These are phyloP conservation scores for Lotus japonicus DNA, from an alignment of 306 rosid species.

Conservation along the genomic window DNA sequence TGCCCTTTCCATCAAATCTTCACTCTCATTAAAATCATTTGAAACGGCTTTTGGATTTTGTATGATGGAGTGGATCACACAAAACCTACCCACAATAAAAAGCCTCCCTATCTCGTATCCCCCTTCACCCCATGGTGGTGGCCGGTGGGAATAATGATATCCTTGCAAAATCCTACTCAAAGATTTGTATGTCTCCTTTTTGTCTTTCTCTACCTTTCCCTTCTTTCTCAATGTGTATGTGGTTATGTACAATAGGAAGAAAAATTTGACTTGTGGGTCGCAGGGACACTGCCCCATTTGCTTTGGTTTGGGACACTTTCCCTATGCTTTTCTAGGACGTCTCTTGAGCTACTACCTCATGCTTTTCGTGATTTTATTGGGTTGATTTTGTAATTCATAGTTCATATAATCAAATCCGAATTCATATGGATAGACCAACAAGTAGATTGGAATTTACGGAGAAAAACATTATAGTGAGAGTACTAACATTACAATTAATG, in stretches of 20 bases:
- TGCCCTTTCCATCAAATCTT: slow-evolving; percentile 4
- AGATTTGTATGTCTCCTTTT: slow-evolving; percentile 18
- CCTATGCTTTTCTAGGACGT: background rate
- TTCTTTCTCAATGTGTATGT: background rate
- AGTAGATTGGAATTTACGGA: background rate
- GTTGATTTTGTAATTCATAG: background rate
- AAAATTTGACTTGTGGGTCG: slow-evolving; percentile 26
- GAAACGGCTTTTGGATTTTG: slow-evolving; percentile 7
- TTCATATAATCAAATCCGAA: background rate
- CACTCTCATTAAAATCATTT: slow-evolving; percentile 25
- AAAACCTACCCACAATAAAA: slow-evolving; percentile 24
- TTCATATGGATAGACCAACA: background rate
- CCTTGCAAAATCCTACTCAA: slow-evolving; percentile 28
- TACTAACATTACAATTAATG: no score
- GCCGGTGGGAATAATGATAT: slow-evolving; percentile 15
- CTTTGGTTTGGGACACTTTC: slow-evolving; percentile 9
- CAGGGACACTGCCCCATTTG: slow-evolving; percentile 20
- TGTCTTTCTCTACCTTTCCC: slow-evolving; percentile 11
- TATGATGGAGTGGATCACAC: slow-evolving; percentile 10
- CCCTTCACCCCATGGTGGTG: background rate
- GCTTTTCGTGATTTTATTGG: background rate
- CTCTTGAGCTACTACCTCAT: background rate
- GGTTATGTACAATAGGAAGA: background rate
- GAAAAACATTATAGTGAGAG: no score
- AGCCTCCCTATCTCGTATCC: no score